Evolutionary conservation across 495 filamentous ascomycete species (phyloP).

Genomic region (Acidomyces sp.): DNA sequence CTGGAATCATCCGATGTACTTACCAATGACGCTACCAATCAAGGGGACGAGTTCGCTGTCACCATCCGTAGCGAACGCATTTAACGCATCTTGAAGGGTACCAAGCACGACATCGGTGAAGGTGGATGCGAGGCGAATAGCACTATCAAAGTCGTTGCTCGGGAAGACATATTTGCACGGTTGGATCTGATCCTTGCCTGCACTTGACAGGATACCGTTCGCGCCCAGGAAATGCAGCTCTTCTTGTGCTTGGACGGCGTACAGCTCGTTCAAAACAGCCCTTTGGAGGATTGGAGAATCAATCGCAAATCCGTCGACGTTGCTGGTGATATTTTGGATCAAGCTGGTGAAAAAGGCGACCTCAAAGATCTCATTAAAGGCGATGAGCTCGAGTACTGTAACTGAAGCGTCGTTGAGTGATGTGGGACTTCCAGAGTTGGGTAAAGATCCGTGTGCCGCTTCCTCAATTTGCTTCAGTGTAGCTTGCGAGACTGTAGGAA

Average conservation of each 20-base stretch:
- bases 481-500: conserved; percentile 39
- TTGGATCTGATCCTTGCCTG: conserved; percentile 34
- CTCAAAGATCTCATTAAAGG: conserved; percentile 55
- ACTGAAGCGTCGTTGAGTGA: conserved; percentile 36
- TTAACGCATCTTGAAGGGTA: conserved; percentile 47
- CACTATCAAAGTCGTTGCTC: conserved; percentile 40
- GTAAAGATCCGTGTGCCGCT: conserved; percentile 45
- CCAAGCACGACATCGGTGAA: conserved; percentile 55
- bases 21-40: conserved; percentile 38
- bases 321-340: conserved; percentile 48
- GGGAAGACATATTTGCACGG: conserved; percentile 54
- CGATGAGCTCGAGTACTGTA: conserved; percentile 46
- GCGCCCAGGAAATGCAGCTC: conserved; percentile 52
- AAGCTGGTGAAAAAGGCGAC: conserved; percentile 54
- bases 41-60: conserved; percentile 40
- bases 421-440: conserved; percentile 42
- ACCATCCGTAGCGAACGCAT: conserved; percentile 39
- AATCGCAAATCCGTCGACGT: conserved; percentile 34
- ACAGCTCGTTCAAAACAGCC: conserved; percentile 35
- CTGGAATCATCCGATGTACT: not conserved
- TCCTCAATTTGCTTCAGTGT: conserved; percentile 39
- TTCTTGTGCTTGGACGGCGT: conserved; percentile 39
- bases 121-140: conserved; percentile 45
- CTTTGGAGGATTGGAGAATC: conserved; percentile 18
- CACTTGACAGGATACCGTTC: conserved; percentile 39